These are phyloP conservation scores for Sarcodon aspratus DNA, from an alignment of 768 basidiomycete species.

Conservation along the genomic window DNA sequence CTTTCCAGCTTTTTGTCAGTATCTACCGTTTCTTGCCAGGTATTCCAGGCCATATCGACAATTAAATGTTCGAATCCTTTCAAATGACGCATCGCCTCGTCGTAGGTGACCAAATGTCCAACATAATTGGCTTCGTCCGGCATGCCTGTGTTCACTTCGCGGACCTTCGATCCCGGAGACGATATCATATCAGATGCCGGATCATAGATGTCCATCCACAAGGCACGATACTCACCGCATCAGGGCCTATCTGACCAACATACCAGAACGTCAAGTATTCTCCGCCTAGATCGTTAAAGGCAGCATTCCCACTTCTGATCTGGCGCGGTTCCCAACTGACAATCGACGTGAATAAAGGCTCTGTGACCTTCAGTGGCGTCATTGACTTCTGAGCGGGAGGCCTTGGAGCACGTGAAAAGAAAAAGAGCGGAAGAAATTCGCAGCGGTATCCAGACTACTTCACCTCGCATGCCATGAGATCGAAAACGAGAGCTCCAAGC, in stretches of 20 bases:
- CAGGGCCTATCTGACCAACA: conserved; percentile 35
- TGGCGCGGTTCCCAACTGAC: neutral
- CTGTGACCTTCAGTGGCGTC: conserved; percentile 34
- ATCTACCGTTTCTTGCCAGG: conserved; percentile 15
- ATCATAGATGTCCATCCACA: neutral
- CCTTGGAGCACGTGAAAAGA: conserved; percentile 28
- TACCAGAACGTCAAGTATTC: conserved; percentile 50
- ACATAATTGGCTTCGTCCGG: conserved; percentile 39
- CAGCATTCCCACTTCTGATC: conserved; percentile 14
- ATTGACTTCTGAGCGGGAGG: conserved; percentile 9
- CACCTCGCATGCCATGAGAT: neutral
- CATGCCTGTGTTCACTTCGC: conserved; percentile 43
- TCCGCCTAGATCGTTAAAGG: conserved; percentile 9
- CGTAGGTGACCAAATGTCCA: conserved; percentile 27
- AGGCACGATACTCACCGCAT: conserved; percentile 30
- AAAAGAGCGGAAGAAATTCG: conserved; percentile 33
- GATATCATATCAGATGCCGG: neutral
- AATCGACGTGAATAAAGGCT: neutral
- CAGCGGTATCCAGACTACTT: conserved; percentile 38
- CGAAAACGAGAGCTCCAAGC: neutral
- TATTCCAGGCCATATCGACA: conserved; percentile 26
- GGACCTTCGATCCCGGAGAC: conserved; percentile 21
- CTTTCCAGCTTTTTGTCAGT: neutral
- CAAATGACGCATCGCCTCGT: conserved; percentile 24
- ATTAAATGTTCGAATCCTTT: conserved; percentile 8